Percentiles rank a stretch among this genome's conserved stretches.
These are phyloP conservation scores for Podaxis pistillaris DNA, from an alignment of 768 basidiomycete species.

Conservation along the genomic window DNA sequence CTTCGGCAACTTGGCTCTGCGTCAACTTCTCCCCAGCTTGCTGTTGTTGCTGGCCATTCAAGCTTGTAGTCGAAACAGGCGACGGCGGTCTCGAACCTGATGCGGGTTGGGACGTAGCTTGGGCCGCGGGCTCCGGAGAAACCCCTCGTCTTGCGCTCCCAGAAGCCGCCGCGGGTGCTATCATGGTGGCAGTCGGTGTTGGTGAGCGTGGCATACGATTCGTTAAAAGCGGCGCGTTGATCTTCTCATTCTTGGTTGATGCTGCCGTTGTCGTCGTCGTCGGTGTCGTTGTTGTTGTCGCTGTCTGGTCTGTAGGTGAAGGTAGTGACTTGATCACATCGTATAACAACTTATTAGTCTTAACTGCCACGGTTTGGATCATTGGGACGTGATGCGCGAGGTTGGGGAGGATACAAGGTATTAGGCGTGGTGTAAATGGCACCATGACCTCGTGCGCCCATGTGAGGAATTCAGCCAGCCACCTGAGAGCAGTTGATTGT, in stretches of 20 bases:
- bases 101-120: slow-evolving; percentile 29
- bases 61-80: slow-evolving; percentile 44
- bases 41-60: slow-evolving; percentile 23
- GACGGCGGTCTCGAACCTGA: slow-evolving; percentile 58
- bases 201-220: slow-evolving; percentile 53
- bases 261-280: slow-evolving; percentile 20
- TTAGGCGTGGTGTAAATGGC: slow-evolving; percentile 89
- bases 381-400: slow-evolving; percentile 87
- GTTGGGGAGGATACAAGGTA: slow-evolving; percentile 91
- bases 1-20: slow-evolving; percentile 21
- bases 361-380: slow-evolving; percentile 84
- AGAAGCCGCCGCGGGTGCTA: slow-evolving; percentile 28
- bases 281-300: slow-evolving; percentile 22
- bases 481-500: slow-evolving; percentile 89
- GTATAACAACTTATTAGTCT: slow-evolving; percentile 83
- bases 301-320: slow-evolving; percentile 52
- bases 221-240: slow-evolving; percentile 30
- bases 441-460: slow-evolving; percentile 93
- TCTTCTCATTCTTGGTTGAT: slow-evolving; percentile 17
- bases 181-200: slow-evolving; percentile 44
- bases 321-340: slow-evolving; percentile 86
- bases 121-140: slow-evolving; percentile 36
- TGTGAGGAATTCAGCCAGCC: slow-evolving; percentile 87
- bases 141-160: background rate
- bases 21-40: slow-evolving; percentile 3